These are phyloP conservation scores for Hymenoscyphus linearis DNA, from an alignment of 2,329 filamentous ascomycete genomes.

Conservation along the genomic window DNA sequence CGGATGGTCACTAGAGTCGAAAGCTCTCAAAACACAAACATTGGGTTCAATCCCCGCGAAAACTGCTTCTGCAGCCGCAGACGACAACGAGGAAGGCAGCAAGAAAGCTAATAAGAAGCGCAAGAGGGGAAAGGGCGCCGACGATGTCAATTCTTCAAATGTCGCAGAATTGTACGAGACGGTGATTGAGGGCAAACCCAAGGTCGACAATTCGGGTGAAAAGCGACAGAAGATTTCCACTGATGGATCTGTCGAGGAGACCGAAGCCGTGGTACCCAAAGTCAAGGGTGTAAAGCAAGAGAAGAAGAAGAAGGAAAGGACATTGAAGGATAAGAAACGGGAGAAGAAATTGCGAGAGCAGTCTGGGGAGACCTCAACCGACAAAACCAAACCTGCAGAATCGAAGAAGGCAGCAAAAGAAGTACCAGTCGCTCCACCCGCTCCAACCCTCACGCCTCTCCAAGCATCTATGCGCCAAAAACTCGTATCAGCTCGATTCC, in stretches of 20 bases:
- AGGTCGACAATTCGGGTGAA: conserved; percentile 29
- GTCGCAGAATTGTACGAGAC: conserved; percentile 73
- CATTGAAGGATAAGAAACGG: conserved; percentile 36
- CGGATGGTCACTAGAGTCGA: conserved; percentile 80
- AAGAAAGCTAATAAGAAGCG: conserved; percentile 43
- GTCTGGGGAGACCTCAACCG: conserved; percentile 6
- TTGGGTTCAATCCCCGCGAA: conserved; percentile 5
- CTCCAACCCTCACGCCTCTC: conserved; percentile 75
- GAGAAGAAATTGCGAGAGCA: conserved; percentile 27
- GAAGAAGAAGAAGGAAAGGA: conserved; percentile 27
- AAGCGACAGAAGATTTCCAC: conserved; percentile 27
- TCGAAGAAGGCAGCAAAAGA: background rate
- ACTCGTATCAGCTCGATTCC: conserved; percentile 90
- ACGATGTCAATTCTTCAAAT: conserved; percentile 60
- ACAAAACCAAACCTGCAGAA: conserved; percentile 10
- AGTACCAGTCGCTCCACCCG: conserved; percentile 14
- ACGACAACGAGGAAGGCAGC: conserved; percentile 31
- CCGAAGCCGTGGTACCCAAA: conserved; percentile 8
- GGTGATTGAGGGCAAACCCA: conserved; percentile 65
- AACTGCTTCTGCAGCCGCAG: conserved; percentile 23
- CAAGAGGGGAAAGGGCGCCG: conserved; percentile 50
- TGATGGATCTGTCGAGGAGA: conserved; percentile 11
- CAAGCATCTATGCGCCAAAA: conserved; percentile 94
- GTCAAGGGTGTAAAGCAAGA: conserved; percentile 7
- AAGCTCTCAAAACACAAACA: conserved; percentile 63